Base-by-base conservation (phyloP, 192 early-diverging fungal species). In the Coemansia sp. region DNA sequence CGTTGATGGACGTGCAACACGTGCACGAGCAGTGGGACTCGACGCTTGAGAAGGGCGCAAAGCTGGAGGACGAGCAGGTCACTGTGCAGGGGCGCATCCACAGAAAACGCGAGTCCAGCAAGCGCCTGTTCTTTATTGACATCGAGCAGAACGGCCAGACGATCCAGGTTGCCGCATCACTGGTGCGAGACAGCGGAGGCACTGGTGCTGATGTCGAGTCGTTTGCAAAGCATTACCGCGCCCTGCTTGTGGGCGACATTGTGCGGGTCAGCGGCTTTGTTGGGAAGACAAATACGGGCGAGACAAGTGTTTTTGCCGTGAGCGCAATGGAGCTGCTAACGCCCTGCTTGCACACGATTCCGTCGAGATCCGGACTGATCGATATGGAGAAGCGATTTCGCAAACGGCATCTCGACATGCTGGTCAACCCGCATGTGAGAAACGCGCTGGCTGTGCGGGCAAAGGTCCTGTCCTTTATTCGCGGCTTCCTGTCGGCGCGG, bases 41-140 rank as follows among this genome's bases (percentile, higher is more conserved):
- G 16, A 39, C 46, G 32, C 22, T 76, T 36, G 70, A 70, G 26
- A 62, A 55, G 32, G 74, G 75, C 9, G 81, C 69, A 18, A 71
- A 74, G 63, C 69, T 69, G 7, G 62, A 72, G 43, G 63, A 74
- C 63, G 69, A 67, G 16, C 65, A 65, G 39, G 36, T 83, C 61
- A 72, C 66, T 12, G 48, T 84, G n/a, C 71, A 80, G 76, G 92
- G 90, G 9, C 85, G 92, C n/a, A 77, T 95, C 21, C 62, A 70
- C 15, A 87, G 85, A 8, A 87, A 87, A 64, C 82, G 93, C 15
- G 90, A 90, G 39, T 89, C 92, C 11, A 88, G 90, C 62, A 76
- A 85, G 65, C 90, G 88, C 51, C 85, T 93, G 45, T 74, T 90
- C 8, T 95, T 93, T 78, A 84, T 87, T 51, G 91, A 91, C 73